These are phyloP conservation scores for Saksenaea vasiformis DNA, from an alignment of 371 early-diverging fungal species.

Conservation along the genomic window DNA sequence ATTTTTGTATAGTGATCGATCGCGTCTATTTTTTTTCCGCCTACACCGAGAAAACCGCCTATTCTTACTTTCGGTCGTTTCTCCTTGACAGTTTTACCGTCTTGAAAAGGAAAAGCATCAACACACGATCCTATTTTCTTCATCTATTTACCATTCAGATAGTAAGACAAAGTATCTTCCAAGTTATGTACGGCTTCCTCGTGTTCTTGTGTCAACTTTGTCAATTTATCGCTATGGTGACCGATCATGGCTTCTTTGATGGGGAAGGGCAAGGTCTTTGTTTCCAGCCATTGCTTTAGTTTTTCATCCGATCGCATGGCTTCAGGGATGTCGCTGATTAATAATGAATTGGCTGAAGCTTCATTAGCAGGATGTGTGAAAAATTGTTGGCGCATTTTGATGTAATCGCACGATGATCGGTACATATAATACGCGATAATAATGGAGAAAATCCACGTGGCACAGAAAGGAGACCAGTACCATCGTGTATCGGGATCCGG, in stretches of 20 bases:
- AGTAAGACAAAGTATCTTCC: slow-evolving; percentile 69
- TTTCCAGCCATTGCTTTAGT: slow-evolving; percentile 54
- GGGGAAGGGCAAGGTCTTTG: slow-evolving; percentile 35
- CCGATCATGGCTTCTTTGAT: slow-evolving; percentile 73
- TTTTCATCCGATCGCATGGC: slow-evolving; percentile 56
- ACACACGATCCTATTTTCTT: slow-evolving; percentile 12
- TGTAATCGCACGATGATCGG: slow-evolving; percentile 62
- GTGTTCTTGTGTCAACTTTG: slow-evolving; percentile 71
- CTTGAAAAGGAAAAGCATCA: slow-evolving; percentile 13
- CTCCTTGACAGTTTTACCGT: slow-evolving; percentile 45
- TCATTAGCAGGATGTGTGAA: slow-evolving; percentile 62
- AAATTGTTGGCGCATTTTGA: slow-evolving; percentile 58
- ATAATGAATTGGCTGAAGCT: slow-evolving; percentile 62
- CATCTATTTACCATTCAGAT: slow-evolving; percentile 48
- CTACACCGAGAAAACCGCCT: slow-evolving; percentile 39
- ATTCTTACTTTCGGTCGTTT: slow-evolving; percentile 57
- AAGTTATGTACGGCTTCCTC: slow-evolving; percentile 64
- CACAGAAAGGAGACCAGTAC: slow-evolving; percentile 69
- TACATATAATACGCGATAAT: slow-evolving; percentile 55
- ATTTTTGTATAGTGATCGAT: slow-evolving; percentile 71
- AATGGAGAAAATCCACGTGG: slow-evolving; percentile 63
- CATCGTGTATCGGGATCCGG: slow-evolving; percentile 32
- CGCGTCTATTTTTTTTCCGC: slow-evolving; percentile 70
- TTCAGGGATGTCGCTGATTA: slow-evolving; percentile 71
- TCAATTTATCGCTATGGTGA: slow-evolving; percentile 67